Conservation (phyloP, 805 yeast genomes). For the Saccharomycopsis sp. region DNA sequence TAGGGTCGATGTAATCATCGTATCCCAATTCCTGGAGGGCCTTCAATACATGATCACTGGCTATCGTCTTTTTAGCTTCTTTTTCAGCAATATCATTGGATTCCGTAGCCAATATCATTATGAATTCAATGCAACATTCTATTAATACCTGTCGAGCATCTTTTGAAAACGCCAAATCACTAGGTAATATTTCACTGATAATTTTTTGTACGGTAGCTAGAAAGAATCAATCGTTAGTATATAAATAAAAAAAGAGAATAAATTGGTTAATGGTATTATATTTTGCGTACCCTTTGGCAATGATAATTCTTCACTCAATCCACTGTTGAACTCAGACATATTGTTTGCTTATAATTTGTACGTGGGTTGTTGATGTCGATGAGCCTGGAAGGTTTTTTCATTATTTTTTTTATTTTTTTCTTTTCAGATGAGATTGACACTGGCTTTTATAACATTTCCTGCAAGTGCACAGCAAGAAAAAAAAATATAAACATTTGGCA, state of each 20-base stretch:
- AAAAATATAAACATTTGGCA: too few species aligned
- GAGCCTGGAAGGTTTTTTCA: too few species aligned
- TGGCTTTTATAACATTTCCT: not conserved
- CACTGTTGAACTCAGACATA: slow-evolving; percentile 25
- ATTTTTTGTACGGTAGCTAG: slow-evolving; percentile 94
- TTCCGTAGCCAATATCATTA: slow-evolving; percentile 90
- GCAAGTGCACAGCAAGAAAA: too few species aligned
- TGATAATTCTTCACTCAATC: slow-evolving; percentile 35
- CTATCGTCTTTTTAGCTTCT: slow-evolving; percentile 93
- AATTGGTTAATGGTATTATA: too few species aligned
- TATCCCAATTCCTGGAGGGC: slow-evolving; percentile 87
- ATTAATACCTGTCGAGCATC: slow-evolving; percentile 94
- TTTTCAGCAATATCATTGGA: slow-evolving; percentile 94
- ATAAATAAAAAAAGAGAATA: not conserved
- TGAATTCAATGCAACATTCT: slow-evolving; percentile 92
- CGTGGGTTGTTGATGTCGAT: too few species aligned
- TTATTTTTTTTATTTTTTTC: too few species aligned
- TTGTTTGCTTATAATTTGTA: not conserved
- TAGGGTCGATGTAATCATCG: slow-evolving; percentile 72
- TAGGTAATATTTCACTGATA: slow-evolving; percentile 80
- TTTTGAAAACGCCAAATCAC: slow-evolving; percentile 81
- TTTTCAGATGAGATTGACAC: not conserved
- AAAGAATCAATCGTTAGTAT: slow-evolving; percentile 22
- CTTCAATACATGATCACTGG: slow-evolving; percentile 90
- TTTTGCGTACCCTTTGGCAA: slow-evolving; percentile 37